Evolutionary conservation across 176 grass and related monocot species (phyloP).

Genomic region (Saccharum spontaneum): DNA sequence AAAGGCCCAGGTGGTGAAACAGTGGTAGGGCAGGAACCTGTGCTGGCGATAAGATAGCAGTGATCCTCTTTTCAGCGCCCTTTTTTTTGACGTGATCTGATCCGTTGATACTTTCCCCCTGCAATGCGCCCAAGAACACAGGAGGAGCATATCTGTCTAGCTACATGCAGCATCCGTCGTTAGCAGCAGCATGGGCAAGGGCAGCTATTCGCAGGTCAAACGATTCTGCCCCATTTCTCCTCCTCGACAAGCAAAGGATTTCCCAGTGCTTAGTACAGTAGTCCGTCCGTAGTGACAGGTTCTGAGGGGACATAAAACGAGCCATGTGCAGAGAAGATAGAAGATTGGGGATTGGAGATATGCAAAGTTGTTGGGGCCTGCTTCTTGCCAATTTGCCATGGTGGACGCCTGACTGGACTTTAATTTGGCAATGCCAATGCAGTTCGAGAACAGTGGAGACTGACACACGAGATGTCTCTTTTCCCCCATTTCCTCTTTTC

Average conservation of each 20-base stretch:
- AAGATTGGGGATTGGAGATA: not conserved
- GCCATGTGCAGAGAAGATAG: not conserved
- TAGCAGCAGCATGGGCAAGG: not conserved
- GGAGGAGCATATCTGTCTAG: not conserved
- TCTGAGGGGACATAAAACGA: slow-evolving; percentile 10
- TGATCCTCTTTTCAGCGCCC: not conserved
- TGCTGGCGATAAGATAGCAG: not conserved
- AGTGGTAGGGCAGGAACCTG: not conserved
- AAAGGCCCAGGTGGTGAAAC: not conserved
- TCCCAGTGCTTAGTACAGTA: not conserved
- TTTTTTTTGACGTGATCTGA: not conserved
- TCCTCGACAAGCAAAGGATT: slow-evolving; percentile 42
- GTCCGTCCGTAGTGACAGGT: not conserved
- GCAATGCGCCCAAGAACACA: slow-evolving; percentile 35
- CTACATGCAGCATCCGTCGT: not conserved
- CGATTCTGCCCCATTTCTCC: slow-evolving; percentile 28
- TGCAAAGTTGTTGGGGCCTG: not conserved
- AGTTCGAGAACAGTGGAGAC: slow-evolving; percentile 46
- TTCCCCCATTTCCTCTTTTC: not conserved
- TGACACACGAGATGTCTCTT: slow-evolving; percentile 37
- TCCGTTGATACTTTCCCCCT: slow-evolving; percentile 7
- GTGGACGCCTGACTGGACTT: slow-evolving; percentile 33
- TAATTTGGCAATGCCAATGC: slow-evolving; percentile 43
- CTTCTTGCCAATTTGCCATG: not conserved
- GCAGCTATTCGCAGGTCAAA: slow-evolving; percentile 19